Conservation (phyloP, 768 basidiomycete species). For the Russula abietina region DNA sequence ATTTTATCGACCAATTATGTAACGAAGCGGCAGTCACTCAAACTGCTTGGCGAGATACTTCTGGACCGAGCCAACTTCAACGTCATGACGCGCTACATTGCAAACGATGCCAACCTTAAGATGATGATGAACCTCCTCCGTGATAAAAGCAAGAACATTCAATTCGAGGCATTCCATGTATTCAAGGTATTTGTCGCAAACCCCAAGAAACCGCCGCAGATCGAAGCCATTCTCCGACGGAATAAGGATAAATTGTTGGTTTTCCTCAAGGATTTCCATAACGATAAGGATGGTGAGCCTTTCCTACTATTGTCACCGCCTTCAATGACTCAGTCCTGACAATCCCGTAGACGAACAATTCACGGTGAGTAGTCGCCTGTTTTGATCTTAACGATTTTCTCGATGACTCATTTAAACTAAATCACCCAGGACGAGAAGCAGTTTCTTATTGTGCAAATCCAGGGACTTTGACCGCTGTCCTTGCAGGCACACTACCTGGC, state of each 20-base stretch:
- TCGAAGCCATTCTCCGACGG: conserved; percentile 81
- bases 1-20: conserved; percentile 95
- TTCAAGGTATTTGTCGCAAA: conserved; percentile 99
- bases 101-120: conserved; percentile 93
- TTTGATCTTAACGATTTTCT: conserved; percentile 2
- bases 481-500: neutral
- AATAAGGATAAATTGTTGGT: conserved; percentile 91
- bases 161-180: conserved; percentile 99
- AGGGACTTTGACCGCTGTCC: conserved; percentile 48
- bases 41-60: conserved; percentile 94
- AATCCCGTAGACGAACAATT: conserved; percentile 79
- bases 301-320: neutral
- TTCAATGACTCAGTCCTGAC: neutral
- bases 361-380: conserved; percentile 44
- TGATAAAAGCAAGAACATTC: conserved; percentile 99
- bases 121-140: conserved; percentile 99
- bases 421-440: conserved; percentile 78
- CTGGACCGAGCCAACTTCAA: conserved; percentile 97
- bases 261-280: conserved; percentile 92
- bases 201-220: conserved; percentile 96
- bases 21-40: conserved; percentile 98
- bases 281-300: conserved; percentile 89
- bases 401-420: conserved; percentile 1
- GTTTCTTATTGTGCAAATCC: conserved; percentile 90
- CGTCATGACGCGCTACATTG: conserved; percentile 97